These are phyloP conservation scores for Termitomyces sp. DNA, from an alignment of 768 basidiomycete genomes.

Conservation along the genomic window DNA sequence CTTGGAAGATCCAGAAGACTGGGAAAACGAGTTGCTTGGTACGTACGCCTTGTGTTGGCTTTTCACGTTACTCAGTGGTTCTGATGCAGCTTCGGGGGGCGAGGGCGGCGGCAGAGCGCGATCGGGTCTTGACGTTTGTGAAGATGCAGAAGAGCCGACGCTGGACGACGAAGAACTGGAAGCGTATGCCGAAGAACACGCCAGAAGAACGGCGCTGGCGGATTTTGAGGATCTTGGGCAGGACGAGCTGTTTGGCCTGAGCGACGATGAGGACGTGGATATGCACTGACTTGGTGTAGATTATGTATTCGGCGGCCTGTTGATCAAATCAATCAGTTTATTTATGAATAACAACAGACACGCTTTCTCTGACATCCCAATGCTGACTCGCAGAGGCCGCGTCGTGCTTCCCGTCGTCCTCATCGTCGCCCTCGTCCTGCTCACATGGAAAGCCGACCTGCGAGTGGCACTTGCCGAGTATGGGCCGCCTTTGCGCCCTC, in stretches of 20 bases:
- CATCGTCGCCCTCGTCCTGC: background rate
- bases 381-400: conserved; percentile 9
- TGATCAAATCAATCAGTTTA: background rate
- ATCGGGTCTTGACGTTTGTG: background rate
- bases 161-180: conserved; percentile 54
- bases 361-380: background rate
- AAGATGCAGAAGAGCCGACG: conserved; percentile 17
- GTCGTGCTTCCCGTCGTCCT: background rate
- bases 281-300: conserved; percentile 15
- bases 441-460: conserved; percentile 7
- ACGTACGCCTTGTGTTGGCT: conserved; percentile 1
- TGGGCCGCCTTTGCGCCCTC: conserved; percentile 1
- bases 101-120: background rate
- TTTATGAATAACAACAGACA: background rate
- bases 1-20: conserved; percentile 54
- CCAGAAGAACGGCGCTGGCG: conserved; percentile 29
- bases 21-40: conserved; percentile 56
- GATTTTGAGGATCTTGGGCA: conserved; percentile 44
- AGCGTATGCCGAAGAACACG: conserved; percentile 53
- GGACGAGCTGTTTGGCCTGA: conserved; percentile 34
- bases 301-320: background rate
- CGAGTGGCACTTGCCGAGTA: background rate
- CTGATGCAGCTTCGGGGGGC: conserved; percentile 1
- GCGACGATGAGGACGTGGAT: conserved; percentile 23
- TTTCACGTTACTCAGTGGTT: background rate